phyloP scores from a whole-genome alignment of 2,329 filamentous ascomycete genomes.

The Beauveria brongniartii region DNA sequence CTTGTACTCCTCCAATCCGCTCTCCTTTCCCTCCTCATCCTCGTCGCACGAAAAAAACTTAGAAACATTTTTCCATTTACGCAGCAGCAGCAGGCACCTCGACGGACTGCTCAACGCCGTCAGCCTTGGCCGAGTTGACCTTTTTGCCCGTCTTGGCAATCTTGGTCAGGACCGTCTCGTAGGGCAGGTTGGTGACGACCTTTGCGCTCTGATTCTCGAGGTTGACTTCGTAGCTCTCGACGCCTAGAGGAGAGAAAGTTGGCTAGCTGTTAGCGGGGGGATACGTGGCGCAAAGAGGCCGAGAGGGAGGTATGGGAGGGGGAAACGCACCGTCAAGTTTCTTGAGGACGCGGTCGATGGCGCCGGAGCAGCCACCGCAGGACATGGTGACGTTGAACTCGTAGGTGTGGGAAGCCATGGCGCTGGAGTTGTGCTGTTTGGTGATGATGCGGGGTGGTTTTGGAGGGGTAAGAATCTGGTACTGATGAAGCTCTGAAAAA shows the following conservation, averaged over 20 bases:
- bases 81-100: constrained; percentile 32
- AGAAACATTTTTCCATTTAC: constrained; percentile 5
- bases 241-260: constrained; percentile 44
- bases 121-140: constrained; percentile 67
- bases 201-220: constrained; percentile 80
- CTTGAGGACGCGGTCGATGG: constrained; percentile 83
- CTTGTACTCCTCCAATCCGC: background rate
- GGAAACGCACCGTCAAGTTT: constrained; percentile 69
- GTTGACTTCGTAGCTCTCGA: constrained; percentile 79
- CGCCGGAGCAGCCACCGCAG: constrained; percentile 93
- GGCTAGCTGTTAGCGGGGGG: constrained; percentile 4
- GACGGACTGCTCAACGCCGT: constrained; percentile 51
- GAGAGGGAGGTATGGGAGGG: too few relatives aligned
- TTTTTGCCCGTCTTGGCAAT: constrained; percentile 96
- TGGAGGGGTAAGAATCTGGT: background rate
- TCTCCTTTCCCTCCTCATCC: background rate
- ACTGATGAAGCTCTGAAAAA: background rate
- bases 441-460: constrained; percentile 5
- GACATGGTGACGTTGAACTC: constrained; percentile 92
- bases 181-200: constrained; percentile 64
- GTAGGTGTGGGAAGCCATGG: constrained; percentile 69
- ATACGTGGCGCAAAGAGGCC: background rate
- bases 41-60: too few relatives aligned
- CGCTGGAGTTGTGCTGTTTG: constrained; percentile 47
- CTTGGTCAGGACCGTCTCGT: constrained; percentile 74